phyloP scores from a whole-genome alignment of 139 green algal species.

The Eudorina sp. region DNA sequence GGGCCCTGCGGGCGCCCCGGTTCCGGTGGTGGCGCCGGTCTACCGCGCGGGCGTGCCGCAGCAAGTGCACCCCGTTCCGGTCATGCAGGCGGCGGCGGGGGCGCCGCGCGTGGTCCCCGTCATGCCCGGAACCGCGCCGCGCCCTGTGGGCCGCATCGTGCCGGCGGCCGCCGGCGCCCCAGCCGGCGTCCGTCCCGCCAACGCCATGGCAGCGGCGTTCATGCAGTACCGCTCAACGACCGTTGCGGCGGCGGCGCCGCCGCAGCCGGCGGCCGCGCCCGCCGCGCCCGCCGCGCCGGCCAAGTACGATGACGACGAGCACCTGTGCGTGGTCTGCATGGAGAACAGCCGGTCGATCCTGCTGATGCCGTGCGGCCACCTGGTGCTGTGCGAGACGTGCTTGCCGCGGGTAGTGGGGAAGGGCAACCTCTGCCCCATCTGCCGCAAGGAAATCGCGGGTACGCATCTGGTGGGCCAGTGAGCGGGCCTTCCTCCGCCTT shows the following conservation, averaged over 20 bases:
- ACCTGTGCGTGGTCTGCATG: slow-evolving; percentile 51
- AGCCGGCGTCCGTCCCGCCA: not conserved
- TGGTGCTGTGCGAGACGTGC: slow-evolving; percentile 51
- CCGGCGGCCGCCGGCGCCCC: not conserved
- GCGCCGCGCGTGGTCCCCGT: not conserved
- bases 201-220: slow-evolving; percentile 14
- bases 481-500: too few relatives aligned
- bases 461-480: not conserved
- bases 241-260: not conserved
- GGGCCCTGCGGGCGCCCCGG: not conserved
- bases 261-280: not conserved
- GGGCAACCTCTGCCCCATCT: slow-evolving; percentile 39
- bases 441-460: not conserved
- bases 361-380: slow-evolving; percentile 53
- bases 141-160: not conserved
- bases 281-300: not conserved
- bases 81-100: not conserved
- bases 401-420: not conserved
- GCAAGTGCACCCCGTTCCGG: not conserved
- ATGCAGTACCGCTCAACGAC: slow-evolving; percentile 1
- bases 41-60: not conserved
- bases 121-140: not conserved
- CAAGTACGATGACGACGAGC: slow-evolving; percentile 39
- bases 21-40: not conserved
- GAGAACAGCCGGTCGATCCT: slow-evolving; percentile 29